Evolutionary conservation across 495 filamentous ascomycete species (phyloP).

Genomic region (Ramalina peruviana): DNA sequence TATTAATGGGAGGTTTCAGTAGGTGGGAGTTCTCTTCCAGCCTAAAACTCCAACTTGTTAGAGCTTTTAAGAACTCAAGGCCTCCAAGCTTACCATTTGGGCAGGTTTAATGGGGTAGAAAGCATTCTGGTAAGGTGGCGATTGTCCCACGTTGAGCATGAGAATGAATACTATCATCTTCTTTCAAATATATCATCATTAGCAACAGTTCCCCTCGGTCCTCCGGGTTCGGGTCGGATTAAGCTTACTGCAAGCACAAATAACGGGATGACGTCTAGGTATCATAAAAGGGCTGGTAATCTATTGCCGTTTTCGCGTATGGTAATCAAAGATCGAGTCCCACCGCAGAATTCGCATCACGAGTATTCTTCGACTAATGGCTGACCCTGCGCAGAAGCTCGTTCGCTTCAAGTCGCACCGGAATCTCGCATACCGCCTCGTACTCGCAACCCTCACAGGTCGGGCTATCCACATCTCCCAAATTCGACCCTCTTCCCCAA

Average conservation of each 20-base stretch:
- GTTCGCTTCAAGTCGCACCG: slow-evolving; percentile 69
- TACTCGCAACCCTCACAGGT: slow-evolving; percentile 84
- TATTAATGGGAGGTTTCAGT: slow-evolving; percentile 89
- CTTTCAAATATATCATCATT: no score
- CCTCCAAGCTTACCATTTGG: slow-evolving; percentile 54
- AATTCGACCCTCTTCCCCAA: slow-evolving; percentile 74
- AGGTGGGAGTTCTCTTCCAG: slow-evolving; percentile 85
- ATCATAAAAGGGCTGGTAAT: not conserved
- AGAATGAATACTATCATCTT: no score
- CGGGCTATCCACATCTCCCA: slow-evolving; percentile 79
- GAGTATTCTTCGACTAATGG: slow-evolving; percentile 18
- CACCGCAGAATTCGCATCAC: not conserved
- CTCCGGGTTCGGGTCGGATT: no score
- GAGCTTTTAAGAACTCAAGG: not conserved
- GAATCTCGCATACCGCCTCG: slow-evolving; percentile 67
- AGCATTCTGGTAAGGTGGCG: slow-evolving; percentile 22
- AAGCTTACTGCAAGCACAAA: no score
- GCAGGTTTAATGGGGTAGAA: slow-evolving; percentile 54
- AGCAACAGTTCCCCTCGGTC: no score
- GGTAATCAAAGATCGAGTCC: not conserved
- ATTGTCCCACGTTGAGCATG: no score
- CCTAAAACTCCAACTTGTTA: slow-evolving; percentile 35
- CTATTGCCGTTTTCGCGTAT: not conserved
- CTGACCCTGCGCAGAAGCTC: slow-evolving; percentile 32
- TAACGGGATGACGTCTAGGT: no score